phyloP scores from a whole-genome alignment of 345 rosid species.

The Garcia nutans region DNA sequence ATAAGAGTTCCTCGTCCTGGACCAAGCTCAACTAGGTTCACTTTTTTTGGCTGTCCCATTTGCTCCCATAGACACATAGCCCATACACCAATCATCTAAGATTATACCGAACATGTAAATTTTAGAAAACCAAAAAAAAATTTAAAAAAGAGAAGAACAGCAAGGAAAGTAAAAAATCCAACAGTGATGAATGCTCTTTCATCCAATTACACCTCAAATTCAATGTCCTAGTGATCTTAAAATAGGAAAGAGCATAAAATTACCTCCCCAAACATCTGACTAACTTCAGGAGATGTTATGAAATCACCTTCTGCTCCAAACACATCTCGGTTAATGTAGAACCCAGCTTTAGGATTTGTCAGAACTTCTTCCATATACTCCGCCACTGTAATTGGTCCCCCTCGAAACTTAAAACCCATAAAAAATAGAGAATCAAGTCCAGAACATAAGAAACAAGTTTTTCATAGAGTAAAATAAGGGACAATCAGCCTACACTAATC shows the following conservation, averaged over 20 bases:
- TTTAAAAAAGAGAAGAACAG: not conserved
- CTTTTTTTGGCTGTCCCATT: conserved; percentile 77
- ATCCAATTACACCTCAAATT: not conserved
- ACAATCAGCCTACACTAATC: not conserved
- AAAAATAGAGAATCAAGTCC: conserved; percentile 8
- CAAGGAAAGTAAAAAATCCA: not conserved
- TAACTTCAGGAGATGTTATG: conserved; percentile 95
- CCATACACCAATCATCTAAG: conserved; percentile 89
- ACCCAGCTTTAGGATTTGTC: conserved; percentile 87
- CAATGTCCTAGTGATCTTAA: not conserved
- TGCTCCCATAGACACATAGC: conserved; percentile 93
- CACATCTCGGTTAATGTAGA: conserved; percentile 83
- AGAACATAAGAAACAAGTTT: conserved; percentile 6
- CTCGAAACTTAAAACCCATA: conserved; percentile 59
- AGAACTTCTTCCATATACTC: conserved; percentile 96
- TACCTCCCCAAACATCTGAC: conserved; percentile 98
- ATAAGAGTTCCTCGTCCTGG: conserved; percentile 95
- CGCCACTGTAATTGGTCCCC: conserved; percentile 90
- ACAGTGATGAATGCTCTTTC: not conserved
- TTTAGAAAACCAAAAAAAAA: not conserved
- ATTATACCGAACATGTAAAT: conserved; percentile 13
- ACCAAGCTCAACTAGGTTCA: conserved; percentile 89
- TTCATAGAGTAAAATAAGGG: not conserved
- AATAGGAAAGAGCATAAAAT: conserved; percentile 7
- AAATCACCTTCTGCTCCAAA: conserved; percentile 96